These are phyloP conservation scores for Trametes pubescens DNA, from an alignment of 1,284 basidiomycete genomes.

Conservation along the genomic window DNA sequence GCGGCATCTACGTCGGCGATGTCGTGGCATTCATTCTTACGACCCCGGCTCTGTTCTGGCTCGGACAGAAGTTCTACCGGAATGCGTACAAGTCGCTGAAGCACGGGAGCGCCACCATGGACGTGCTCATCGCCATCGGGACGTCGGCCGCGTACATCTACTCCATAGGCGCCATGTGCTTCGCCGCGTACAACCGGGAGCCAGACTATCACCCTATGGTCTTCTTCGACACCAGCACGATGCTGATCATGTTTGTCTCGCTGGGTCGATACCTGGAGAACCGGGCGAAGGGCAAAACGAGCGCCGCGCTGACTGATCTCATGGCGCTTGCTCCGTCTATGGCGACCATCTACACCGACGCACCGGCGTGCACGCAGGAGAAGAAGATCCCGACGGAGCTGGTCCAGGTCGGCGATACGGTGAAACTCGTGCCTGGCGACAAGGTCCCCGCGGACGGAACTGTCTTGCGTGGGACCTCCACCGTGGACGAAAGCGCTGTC, in stretches of 20 bases:
- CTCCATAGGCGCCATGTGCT: slow-evolving; percentile 79
- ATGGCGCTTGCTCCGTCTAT: slow-evolving; percentile 95
- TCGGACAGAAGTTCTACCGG: slow-evolving; percentile 89
- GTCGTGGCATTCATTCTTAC: slow-evolving; percentile 85
- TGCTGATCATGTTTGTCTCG: slow-evolving; percentile 98
- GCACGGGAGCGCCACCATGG: slow-evolving; percentile 94
- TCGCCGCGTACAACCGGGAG: slow-evolving; percentile 69
- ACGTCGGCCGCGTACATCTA: slow-evolving; percentile 95
- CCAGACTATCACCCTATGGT: slow-evolving; percentile 83
- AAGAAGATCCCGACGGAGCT: slow-evolving; percentile 95
- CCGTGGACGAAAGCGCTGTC: slow-evolving; percentile 96
- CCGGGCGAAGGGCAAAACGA: slow-evolving; percentile 96
- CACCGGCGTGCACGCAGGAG: slow-evolving; percentile 80
- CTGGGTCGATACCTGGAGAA: slow-evolving; percentile 97
- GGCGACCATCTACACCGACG: slow-evolving; percentile 93
- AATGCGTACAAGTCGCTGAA: slow-evolving; percentile 92
- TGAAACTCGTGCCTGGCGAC: slow-evolving; percentile 96
- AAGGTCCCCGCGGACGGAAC: slow-evolving; percentile 97
- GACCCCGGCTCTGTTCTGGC: slow-evolving; percentile 93
- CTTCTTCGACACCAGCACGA: slow-evolving; percentile 99
- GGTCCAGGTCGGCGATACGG: slow-evolving; percentile 91
- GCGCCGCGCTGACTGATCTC: slow-evolving; percentile 94
- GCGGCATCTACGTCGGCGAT: slow-evolving; percentile 86
- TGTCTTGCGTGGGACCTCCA: slow-evolving; percentile 86
- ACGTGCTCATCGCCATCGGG: slow-evolving; percentile 95